A percentile compares a stretch with the other conserved stretches of the same genome.
Evolutionary conservation across 495 filamentous ascomycete genomes (phyloP).

Genomic region (Penicillium tannophilum): DNA sequence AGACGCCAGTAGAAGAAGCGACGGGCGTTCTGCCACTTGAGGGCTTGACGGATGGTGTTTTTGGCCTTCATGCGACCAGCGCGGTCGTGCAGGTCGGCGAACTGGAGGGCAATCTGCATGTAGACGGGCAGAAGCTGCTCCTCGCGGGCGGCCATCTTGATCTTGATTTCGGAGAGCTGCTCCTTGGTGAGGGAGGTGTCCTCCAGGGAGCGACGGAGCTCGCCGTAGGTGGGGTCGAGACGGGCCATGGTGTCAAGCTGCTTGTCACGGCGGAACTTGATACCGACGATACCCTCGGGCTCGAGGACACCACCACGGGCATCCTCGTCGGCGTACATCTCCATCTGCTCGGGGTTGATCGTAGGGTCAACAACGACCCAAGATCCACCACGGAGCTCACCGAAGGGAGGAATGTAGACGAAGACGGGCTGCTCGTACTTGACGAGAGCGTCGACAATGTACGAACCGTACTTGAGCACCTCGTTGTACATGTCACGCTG

Average conservation of each 20-base stretch:
- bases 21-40: conserved; percentile 86
- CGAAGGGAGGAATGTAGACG: conserved; percentile 95
- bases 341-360: conserved; percentile 95
- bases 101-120: conserved; percentile 88
- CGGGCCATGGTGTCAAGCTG: conserved; percentile 98
- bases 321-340: conserved; percentile 99
- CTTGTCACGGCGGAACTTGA: conserved; percentile 97
- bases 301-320: conserved; percentile 95
- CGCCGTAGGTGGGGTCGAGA: conserved; percentile 79
- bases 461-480: conserved; percentile 97
- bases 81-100: conserved; percentile 95
- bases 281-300: conserved; percentile 95
- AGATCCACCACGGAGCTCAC: conserved; percentile 96
- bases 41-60: conserved; percentile 79
- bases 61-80: conserved; percentile 98
- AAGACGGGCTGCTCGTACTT: conserved; percentile 98
- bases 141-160: conserved; percentile 84
- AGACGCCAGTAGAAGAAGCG: conserved; percentile 99
- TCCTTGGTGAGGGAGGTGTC: conserved; percentile 71
- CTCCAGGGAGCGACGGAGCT: conserved; percentile 74
- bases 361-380: conserved; percentile 99
- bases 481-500: conserved; percentile 99
- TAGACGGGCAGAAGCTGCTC: conserved; percentile 89
- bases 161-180: conserved; percentile 75
- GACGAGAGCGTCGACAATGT: conserved; percentile 97